Evolutionary conservation across 225 moss, liverwort and hornwort genomes (phyloP), one percentile per base, ranked within the genome.

Genomic region (Anthoceros angustus): DNA sequence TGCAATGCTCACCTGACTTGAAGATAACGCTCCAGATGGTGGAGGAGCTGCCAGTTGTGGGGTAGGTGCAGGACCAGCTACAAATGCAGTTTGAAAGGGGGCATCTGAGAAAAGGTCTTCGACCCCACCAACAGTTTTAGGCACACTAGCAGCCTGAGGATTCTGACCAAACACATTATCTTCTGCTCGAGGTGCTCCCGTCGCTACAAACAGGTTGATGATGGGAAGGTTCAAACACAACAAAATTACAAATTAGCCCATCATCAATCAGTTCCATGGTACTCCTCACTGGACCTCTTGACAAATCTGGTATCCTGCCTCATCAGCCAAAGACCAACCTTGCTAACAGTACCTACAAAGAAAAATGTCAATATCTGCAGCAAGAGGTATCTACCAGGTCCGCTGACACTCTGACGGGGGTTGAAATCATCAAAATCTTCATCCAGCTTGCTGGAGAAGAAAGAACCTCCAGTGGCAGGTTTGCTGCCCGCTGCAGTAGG

Each of bases 61-160:
- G 55, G n/a, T 55, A 23, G 18, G 70, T 6, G 84, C 68, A 24
- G 86, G 73, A 71, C 68, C 72, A 76, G 80, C 74, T 43, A 67
- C 74, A 68, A 83, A 87, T 67, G 83, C 80, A 11, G 78, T 75
- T 70, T 76, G 84, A 64, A 83, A 92, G 75, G 82, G 79, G 5
- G 82, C 76, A 70, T 86, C 89, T 60, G 87, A 88, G 46, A 98
- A 98, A 20, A 98, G 82, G 61, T 89, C 92, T 75, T 98, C 98
- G 41, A 98, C 80, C 48, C 87, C 89, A 74, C 75, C 77, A 39
- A 78, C 67, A 62, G 14, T 78, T 50, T 76, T 88, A 12, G 75
- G 70, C 15, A 67, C 75, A 25, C 76, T 65, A 41, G 78, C 41
- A 39, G 66, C 77, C 23, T 66, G 23, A 18, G 18, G 55, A 18